phyloP scores from a whole-genome alignment of 2,329 filamentous ascomycete genomes.

The Cordyceps cateniannulata region DNA sequence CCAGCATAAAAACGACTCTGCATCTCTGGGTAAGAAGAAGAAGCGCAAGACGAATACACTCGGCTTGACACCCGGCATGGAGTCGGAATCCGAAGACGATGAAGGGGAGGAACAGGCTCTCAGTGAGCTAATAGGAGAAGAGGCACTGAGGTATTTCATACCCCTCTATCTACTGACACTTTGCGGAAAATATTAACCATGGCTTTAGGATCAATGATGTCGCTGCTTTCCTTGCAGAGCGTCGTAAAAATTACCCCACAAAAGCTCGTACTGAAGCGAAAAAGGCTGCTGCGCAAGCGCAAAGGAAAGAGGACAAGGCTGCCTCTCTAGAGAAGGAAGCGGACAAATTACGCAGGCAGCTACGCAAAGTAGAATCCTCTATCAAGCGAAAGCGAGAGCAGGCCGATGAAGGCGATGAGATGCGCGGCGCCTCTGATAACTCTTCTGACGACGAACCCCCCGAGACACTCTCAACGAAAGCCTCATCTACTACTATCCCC shows the following conservation, averaged over 20 bases:
- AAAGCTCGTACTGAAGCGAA: conserved; percentile 61
- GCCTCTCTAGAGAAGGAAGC: conserved; percentile 53
- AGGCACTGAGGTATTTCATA: conserved; percentile 43
- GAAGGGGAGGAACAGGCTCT: conserved; percentile 65
- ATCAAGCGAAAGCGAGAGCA: conserved; percentile 63
- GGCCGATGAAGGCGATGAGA: conserved; percentile 61
- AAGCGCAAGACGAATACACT: conserved; percentile 66
- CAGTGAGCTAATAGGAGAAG: conserved; percentile 47
- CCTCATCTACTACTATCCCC: conserved; percentile 22
- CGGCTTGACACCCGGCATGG: conserved; percentile 61
- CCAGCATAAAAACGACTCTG: conserved; percentile 29
- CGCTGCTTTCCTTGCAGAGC: conserved; percentile 72
- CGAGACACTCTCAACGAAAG: conserved; percentile 43
- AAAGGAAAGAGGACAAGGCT: conserved; percentile 53
- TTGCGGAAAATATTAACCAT: conserved; percentile 12
- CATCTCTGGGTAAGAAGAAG: conserved; percentile 56
- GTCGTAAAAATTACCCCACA: conserved; percentile 75
- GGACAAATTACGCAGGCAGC: conserved; percentile 55
- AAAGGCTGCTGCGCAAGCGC: conserved; percentile 41
- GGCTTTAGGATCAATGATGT: conserved; percentile 57
- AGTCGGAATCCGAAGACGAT: conserved; percentile 59
- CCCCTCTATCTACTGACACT: background rate
- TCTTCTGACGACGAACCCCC: conserved; percentile 54
- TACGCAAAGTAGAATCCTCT: conserved; percentile 65
- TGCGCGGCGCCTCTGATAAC: conserved; percentile 47